Conservation (phyloP, 257 asterid species). For the Solanum pimpinellifolium region DNA sequence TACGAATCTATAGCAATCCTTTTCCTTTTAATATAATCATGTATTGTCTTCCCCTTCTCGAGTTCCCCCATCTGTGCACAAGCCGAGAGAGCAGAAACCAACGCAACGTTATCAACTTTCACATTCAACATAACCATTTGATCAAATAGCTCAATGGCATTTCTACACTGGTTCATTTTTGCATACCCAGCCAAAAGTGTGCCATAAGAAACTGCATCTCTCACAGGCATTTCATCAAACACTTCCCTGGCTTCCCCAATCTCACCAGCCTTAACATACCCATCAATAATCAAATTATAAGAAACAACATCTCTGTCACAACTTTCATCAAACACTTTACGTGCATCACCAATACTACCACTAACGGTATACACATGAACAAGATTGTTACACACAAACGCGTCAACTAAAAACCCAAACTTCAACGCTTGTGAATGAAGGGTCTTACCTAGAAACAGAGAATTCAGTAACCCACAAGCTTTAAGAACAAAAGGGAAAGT, state of each 20-base stretch:
- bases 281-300: slow-evolving; percentile 61
- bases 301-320: slow-evolving; percentile 50
- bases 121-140: slow-evolving; percentile 26
- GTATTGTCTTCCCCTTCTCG: slow-evolving; percentile 51
- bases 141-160: slow-evolving; percentile 55
- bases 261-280: slow-evolving; percentile 56
- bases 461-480: slow-evolving; percentile 40
- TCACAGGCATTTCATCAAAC: slow-evolving; percentile 56
- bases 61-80: slow-evolving; percentile 73
- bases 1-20: slow-evolving; percentile 37
- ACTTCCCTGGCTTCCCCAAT: slow-evolving; percentile 37
- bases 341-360: slow-evolving; percentile 27
- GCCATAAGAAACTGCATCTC: slow-evolving; percentile 68
- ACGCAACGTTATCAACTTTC: slow-evolving; percentile 38
- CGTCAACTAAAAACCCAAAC: slow-evolving; percentile 46
- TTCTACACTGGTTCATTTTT: slow-evolving; percentile 26
- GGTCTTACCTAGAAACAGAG: slow-evolving; percentile 16
- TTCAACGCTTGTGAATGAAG: slow-evolving; percentile 48
- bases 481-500: slow-evolving; percentile 60
- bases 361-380: slow-evolving; percentile 18
- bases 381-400: slow-evolving; percentile 46
- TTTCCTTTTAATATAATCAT: slow-evolving; percentile 18
- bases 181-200: slow-evolving; percentile 77
- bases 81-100: slow-evolving; percentile 67
- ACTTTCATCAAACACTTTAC: slow-evolving; percentile 44